phyloP scores from a whole-genome alignment of 352 stramenopile genomes.

The Aphanomyces stellatus region DNA sequence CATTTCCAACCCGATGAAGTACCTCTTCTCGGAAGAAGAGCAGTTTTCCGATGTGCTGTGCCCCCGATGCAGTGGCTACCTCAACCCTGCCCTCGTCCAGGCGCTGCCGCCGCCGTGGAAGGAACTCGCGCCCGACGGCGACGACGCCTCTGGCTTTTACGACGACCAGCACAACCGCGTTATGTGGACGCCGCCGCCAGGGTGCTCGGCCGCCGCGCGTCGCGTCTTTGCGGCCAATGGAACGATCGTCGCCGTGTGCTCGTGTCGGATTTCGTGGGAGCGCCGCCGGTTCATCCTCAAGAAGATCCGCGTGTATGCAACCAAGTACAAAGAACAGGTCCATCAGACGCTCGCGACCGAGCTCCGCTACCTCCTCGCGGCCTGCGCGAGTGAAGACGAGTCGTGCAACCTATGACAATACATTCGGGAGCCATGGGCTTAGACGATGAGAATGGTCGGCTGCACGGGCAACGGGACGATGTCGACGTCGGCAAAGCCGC shows the following conservation, averaged over 20 bases:
- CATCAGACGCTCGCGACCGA: neutral
- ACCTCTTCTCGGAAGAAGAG: slow-evolving; percentile 4
- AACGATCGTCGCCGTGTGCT: slow-evolving; percentile 1
- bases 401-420: neutral
- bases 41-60: slow-evolving; percentile 2
- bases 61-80: slow-evolving; percentile 1
- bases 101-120: slow-evolving; percentile 2
- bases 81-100: neutral
- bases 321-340: slow-evolving; percentile 9
- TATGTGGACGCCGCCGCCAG: neutral
- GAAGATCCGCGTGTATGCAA: slow-evolving; percentile 4
- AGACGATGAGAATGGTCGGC: slow-evolving; percentile 9
- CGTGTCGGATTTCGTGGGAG: slow-evolving; percentile 13
- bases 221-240: slow-evolving; percentile 13
- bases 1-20: neutral
- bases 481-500: slow-evolving; percentile 66
- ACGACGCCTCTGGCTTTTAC: slow-evolving; percentile 8
- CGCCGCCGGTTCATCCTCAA: neutral
- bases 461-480: slow-evolving; percentile 38
- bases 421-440: neutral
- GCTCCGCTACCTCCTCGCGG: neutral
- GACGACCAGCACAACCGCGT: neutral
- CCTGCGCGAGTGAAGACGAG: neutral
- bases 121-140: slow-evolving; percentile 8
- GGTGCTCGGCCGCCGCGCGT: neutral